These are phyloP conservation scores for Irpex sp. DNA, from an alignment of 1,284 basidiomycete genomes.

Conservation along the genomic window DNA sequence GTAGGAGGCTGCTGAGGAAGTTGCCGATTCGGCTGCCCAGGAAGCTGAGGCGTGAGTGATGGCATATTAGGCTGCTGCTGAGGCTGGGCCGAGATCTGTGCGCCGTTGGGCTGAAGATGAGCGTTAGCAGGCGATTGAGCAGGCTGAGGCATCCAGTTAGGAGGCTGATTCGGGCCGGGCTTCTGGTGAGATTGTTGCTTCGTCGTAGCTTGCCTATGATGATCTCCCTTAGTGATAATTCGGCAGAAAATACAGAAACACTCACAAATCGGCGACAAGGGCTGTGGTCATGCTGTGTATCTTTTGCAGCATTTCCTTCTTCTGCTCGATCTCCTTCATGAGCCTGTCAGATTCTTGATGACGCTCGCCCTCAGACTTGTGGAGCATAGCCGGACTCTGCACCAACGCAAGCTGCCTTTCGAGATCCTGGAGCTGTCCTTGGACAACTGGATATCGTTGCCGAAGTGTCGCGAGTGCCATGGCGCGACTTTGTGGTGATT, in stretches of 20 bases:
- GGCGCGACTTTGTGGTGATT: not conserved
- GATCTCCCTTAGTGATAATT: not conserved
- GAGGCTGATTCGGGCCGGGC: conserved; percentile 13
- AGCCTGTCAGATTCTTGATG: conserved; percentile 26
- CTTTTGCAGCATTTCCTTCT: conserved; percentile 38
- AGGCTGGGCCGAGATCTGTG: conserved; percentile 14
- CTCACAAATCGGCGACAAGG: not conserved
- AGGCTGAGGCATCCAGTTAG: conserved; percentile 16
- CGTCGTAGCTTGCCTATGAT: not conserved
- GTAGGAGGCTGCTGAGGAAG: conserved; percentile 3
- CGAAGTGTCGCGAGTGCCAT: not conserved
- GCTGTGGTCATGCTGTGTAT: not conserved
- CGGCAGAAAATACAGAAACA: not conserved
- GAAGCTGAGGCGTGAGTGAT: conserved; percentile 23
- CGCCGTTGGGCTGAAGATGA: conserved; percentile 3
- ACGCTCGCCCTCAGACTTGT: conserved; percentile 5
- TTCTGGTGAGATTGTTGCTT: not conserved
- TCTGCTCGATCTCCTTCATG: conserved; percentile 28
- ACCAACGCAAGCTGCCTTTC: not conserved
- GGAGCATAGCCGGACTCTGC: not conserved
- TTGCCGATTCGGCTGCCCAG: not conserved
- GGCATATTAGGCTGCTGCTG: conserved; percentile 9
- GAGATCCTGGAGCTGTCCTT: not conserved
- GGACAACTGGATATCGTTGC: not conserved
- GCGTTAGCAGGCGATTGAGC: conserved; percentile 5